A percentile compares a stretch with the other conserved stretches of the same genome.
Evolutionary conservation across 768 basidiomycete genomes (phyloP).

Genomic region (Agaricus sinodeliciosus): DNA sequence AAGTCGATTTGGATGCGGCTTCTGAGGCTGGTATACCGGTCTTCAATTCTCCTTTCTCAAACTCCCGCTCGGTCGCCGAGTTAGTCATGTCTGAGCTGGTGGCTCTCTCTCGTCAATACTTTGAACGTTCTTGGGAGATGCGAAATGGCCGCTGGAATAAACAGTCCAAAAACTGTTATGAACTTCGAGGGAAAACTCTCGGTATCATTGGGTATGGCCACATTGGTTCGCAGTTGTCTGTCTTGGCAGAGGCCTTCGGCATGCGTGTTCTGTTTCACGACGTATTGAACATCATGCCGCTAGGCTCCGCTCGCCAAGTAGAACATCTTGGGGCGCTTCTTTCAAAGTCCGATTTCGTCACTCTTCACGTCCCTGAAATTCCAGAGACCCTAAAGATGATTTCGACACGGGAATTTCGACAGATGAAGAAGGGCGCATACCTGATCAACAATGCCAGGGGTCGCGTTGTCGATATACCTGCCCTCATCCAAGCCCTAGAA

Average conservation of each 20-base stretch:
- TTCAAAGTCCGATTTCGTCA: conserved; percentile 82
- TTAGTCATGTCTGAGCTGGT: conserved; percentile 93
- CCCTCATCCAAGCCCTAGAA: conserved; percentile 72
- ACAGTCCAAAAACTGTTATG: conserved; percentile 97
- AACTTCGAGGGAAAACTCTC: conserved; percentile 93
- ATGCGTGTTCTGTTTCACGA: conserved; percentile 96
- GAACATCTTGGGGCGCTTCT: conserved; percentile 74
- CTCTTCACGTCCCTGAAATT: conserved; percentile 93
- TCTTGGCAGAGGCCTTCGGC: conserved; percentile 93
- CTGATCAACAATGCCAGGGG: conserved; percentile 98
- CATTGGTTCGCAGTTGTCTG: conserved; percentile 95
- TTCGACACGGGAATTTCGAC: conserved; percentile 60
- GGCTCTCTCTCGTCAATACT: conserved; percentile 89
- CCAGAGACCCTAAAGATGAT: conserved; percentile 97
- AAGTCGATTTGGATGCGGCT: conserved; percentile 85
- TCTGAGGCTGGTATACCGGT: conserved; percentile 89
- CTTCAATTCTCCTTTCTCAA: conserved; percentile 98
- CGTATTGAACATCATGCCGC: conserved; percentile 93
- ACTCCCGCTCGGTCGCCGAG: conserved; percentile 98
- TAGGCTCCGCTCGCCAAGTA: conserved; percentile 89
- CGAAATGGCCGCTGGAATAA: conserved; percentile 95
- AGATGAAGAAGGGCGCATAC: conserved; percentile 94
- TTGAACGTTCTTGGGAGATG: conserved; percentile 85
- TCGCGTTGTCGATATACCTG: conserved; percentile 90
- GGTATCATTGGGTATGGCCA: conserved; percentile 99